Conservation (phyloP, 495 filamentous ascomycete genomes). For the Coniosporium apollinis region DNA sequence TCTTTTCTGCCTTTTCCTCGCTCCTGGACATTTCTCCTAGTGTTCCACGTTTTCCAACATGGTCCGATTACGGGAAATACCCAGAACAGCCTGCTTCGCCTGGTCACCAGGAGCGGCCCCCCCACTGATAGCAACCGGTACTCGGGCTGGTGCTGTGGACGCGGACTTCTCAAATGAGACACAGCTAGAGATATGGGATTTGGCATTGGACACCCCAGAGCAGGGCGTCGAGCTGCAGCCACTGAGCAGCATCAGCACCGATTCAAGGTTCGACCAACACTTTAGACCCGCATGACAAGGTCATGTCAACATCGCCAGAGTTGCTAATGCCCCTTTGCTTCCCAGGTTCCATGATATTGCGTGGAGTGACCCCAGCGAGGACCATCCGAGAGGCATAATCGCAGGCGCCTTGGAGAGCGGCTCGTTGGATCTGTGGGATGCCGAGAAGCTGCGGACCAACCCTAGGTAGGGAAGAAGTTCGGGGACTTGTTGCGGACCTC, state of each 20-base stretch:
- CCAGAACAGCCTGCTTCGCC: slow-evolving; percentile 88
- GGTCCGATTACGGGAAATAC: slow-evolving; percentile 89
- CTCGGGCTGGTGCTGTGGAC: slow-evolving; percentile 83
- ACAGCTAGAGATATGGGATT: slow-evolving; percentile 91
- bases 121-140: slow-evolving; percentile 86
- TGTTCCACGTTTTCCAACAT: slow-evolving; percentile 37
- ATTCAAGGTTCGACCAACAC: slow-evolving; percentile 95
- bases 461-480: slow-evolving; percentile 26
- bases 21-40: too few relatives aligned
- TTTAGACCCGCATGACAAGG: too few relatives aligned
- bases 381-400: slow-evolving; percentile 67
- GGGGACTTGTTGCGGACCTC: neutral
- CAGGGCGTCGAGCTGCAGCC: slow-evolving; percentile 73
- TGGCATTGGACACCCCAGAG: slow-evolving; percentile 56
- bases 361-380: slow-evolving; percentile 67
- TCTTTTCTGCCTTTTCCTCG: too few relatives aligned
- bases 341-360: slow-evolving; percentile 89
- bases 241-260: slow-evolving; percentile 62
- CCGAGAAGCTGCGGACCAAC: slow-evolving; percentile 60
- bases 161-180: slow-evolving; percentile 97
- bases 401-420: slow-evolving; percentile 94
- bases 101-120: slow-evolving; percentile 68
- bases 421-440: slow-evolving; percentile 90
- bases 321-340: too few relatives aligned
- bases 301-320: too few relatives aligned